Evolutionary conservation across 805 yeast species (phyloP).

Genomic region (Soucietia sequanensis): DNA sequence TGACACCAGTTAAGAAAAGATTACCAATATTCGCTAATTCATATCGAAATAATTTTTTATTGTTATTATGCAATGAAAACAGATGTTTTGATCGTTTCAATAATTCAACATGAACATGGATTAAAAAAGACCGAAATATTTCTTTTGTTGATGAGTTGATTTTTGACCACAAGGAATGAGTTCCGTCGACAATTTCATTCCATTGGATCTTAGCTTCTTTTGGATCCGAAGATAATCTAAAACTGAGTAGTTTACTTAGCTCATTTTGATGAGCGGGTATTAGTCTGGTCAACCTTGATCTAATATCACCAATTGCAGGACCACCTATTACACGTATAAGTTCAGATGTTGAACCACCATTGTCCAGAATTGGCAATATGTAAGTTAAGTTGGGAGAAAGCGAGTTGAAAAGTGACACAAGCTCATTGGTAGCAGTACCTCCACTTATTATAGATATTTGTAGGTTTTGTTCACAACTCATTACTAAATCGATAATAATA

Average conservation of each 20-base stretch:
- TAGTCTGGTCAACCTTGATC: conserved; percentile 76
- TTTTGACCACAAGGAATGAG: conserved; percentile 64
- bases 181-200: conserved; percentile 76
- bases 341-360: conserved; percentile 94
- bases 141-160: conserved; percentile 64
- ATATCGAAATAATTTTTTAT: conserved; percentile 60
- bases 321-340: conserved; percentile 85
- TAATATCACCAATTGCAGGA: conserved; percentile 90
- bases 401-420: conserved; percentile 56
- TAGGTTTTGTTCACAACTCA: too few relatives aligned
- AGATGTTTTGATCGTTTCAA: conserved; percentile 60
- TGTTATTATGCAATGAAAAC: conserved; percentile 18
- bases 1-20: conserved; percentile 74
- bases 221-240: conserved; percentile 50
- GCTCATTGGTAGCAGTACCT: conserved; percentile 84
- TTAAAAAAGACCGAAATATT: conserved; percentile 71
- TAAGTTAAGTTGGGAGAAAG: conserved; percentile 53
- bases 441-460: conserved; percentile 57
- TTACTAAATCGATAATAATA: too few relatives aligned
- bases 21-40: conserved; percentile 86
- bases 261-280: conserved; percentile 52
- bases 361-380: conserved; percentile 82
- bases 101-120: conserved; percentile 76
- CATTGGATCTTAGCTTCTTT: conserved; percentile 66
- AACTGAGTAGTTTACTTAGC: conserved; percentile 36